Base-by-base conservation (phyloP, 1,139 yeast genomes). In the Pichia sp. region DNA sequence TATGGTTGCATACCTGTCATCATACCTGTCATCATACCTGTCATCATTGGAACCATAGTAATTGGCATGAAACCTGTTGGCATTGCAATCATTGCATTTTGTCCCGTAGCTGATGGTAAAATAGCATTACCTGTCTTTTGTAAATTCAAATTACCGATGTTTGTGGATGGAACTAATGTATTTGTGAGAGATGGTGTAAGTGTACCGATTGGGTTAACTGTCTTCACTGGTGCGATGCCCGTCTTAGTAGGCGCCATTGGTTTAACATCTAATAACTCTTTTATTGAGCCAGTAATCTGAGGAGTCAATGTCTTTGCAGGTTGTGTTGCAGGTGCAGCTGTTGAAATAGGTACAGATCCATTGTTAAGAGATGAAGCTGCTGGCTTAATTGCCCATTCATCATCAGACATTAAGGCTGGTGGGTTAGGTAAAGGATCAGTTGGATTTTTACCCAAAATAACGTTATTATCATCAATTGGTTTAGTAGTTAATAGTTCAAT, bases 321-420 rank as follows among this genome's bases (percentile, higher is more conserved):
- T 9, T 24, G 11, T 12, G 38, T 9, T 30, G 30, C 24, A 12
- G 39, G 23, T 2, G n/a, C 23, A 24, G 31, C 16, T 11, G 35
- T 31, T 35, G 45, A 10, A 25, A 28, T n/a, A 16, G 35, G 4
- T 5, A 16, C 6, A 60, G 42, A 9, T 8, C 39, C 42, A 26
- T 32, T 40, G 20, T 4, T 34, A 29, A 35, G 20, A 62, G 47
- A 69, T 55, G 76, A 73, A 20, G 83, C 82, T 34, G 94, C 90
- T 6, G 94, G 92, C 60, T 82, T 85, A 41, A 83, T 81, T 1
- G 95, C 87, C 96, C 96, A 87, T 0, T 95, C 95, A 60, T 87
- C 96, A 58, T 87, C 96, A 51, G 84, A 94, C 28, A 39, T 35
- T 11, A 47, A 35, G 11, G 39, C 11, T 5, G 54, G 51, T 33